These are phyloP conservation scores for Tardiomyces depauwii DNA, from an alignment of 1,139 yeast species.

Conservation along the genomic window DNA sequence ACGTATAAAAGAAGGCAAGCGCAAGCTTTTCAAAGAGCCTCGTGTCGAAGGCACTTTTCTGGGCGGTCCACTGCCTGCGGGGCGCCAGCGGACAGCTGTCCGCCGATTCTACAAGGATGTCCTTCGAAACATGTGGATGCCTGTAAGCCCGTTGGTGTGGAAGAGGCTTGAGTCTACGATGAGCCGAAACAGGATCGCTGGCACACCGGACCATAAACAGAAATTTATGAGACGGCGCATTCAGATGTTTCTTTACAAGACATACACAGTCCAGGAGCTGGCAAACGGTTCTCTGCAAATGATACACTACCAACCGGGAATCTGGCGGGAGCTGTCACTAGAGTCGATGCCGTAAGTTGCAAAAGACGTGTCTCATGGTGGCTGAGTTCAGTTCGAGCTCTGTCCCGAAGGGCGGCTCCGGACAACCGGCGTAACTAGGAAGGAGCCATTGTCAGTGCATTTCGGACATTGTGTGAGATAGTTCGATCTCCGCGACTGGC, in stretches of 20 bases:
- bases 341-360: no score
- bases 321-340: no score
- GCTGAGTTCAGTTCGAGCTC: no score
- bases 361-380: no score
- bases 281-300: no score
- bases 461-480: no score
- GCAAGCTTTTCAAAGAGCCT: slow-evolving; percentile 11
- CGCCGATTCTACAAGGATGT: slow-evolving; percentile 7
- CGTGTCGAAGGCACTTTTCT: slow-evolving; percentile 11
- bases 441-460: no score
- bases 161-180: slow-evolving; percentile 6
- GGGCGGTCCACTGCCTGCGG: slow-evolving; percentile 12
- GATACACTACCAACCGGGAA: no score
- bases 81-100: slow-evolving; percentile 11
- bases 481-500: no score
- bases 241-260: not conserved
- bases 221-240: not conserved
- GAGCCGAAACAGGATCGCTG: not conserved
- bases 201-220: not conserved
- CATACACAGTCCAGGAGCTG: not conserved
- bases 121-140: slow-evolving; percentile 9
- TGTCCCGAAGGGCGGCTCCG: no score
- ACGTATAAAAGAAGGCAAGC: slow-evolving; percentile 9
- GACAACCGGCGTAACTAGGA: no score
- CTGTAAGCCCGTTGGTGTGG: slow-evolving; percentile 11